phyloP scores from a whole-genome alignment of 2,329 filamentous ascomycete genomes.

The Pestalotiopsis sp. region DNA sequence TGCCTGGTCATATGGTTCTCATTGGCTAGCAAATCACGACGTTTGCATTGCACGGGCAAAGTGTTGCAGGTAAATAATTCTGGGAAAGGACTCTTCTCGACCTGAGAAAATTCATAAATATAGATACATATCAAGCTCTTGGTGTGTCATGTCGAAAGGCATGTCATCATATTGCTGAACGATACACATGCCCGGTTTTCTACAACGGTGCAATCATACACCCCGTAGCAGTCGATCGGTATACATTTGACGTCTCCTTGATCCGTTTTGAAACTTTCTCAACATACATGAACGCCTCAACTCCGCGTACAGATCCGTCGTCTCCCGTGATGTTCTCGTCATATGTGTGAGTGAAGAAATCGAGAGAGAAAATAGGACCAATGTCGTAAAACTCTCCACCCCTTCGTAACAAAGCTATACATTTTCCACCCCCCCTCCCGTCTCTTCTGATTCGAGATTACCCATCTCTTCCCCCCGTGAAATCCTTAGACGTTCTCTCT shows the following conservation, averaged over 20 bases:
- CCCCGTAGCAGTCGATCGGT: background rate
- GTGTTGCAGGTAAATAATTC: background rate
- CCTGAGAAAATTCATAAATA: no score
- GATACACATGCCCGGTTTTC: no score
- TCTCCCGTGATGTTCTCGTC: background rate
- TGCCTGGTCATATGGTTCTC: background rate
- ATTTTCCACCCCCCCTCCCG: background rate
- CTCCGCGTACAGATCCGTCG: background rate
- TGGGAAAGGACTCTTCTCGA: background rate
- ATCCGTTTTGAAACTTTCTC: background rate
- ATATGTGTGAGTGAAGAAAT: background rate
- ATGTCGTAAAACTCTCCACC: background rate
- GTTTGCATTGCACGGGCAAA: background rate
- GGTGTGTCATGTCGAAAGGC: no score
- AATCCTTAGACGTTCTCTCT: conserved; percentile 63
- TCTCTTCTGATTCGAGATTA: background rate
- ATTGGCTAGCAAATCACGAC: background rate
- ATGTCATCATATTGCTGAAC: no score
- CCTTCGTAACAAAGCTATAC: background rate
- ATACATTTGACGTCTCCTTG: background rate
- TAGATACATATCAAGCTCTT: no score
- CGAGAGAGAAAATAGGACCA: background rate
- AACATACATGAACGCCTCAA: conserved; percentile 12
- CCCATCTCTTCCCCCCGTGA: conserved; percentile 11
- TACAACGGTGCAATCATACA: no score